Conservation (phyloP, 257 asterid genomes). For the Scutellaria barbata region DNA sequence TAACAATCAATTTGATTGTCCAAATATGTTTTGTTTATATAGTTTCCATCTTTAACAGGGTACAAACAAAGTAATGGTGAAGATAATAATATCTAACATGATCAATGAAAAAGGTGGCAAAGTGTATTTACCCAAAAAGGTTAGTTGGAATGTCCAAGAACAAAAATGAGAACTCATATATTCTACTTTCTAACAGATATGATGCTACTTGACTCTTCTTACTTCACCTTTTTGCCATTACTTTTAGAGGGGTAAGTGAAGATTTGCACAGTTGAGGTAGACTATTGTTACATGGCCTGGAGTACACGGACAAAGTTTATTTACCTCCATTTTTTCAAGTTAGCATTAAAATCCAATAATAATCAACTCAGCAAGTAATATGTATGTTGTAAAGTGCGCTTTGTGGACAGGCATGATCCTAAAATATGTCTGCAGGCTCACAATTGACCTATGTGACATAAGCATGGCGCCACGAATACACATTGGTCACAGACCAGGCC, state of each 20-base stretch:
- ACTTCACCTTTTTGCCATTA: not conserved
- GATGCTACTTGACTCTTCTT: not conserved
- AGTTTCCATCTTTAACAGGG: not conserved
- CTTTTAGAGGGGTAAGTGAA: not conserved
- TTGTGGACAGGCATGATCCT: not conserved
- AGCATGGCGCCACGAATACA: not conserved
- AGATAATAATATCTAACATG: not conserved
- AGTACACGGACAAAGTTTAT: not conserved
- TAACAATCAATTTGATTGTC: not conserved
- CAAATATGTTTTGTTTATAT: not conserved
- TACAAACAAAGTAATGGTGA: not conserved
- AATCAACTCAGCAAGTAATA: not conserved
- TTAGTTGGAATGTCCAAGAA: not conserved
- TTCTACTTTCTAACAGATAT: not conserved
- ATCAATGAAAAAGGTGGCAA: not conserved
- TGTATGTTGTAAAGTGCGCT: not conserved
- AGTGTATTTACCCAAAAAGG: not conserved
- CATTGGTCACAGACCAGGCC: not conserved
- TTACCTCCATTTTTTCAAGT: not conserved
- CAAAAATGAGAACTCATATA: not conserved
- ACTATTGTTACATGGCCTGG: not conserved
- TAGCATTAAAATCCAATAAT: slow-evolving; percentile 7
- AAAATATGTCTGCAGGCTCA: not conserved
- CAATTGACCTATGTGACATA: not conserved
- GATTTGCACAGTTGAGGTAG: not conserved